Evolutionary conservation across 2,329 filamentous ascomycete species (phyloP), one percentile per base, ranked within the genome.

Genomic region (Alternaria arborescens): DNA sequence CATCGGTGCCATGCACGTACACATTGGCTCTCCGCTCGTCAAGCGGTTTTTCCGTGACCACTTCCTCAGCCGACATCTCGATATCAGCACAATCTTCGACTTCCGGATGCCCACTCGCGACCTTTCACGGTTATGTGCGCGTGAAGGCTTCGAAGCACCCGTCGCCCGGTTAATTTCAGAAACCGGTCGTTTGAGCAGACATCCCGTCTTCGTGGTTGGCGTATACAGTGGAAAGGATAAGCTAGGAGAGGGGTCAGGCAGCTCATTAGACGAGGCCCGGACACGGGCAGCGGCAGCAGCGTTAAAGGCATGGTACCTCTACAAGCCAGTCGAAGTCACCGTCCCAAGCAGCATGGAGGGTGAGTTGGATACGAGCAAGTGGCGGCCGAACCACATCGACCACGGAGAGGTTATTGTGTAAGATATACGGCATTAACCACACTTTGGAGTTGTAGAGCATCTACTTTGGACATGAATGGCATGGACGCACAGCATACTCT

Each of bases 281-380:
- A 85, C 87, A 65, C 87, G 92, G 77, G 95, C 95, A 20, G 88
- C 92, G 38, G 94, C 96, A 73, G 89, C 91, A 65, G 89, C 93
- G 18, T 84, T 99, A 74, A 97, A 97, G 84, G 86, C 90, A 6
- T 99, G 95, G 95, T 99, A 99, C 80, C 84, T 99, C 54, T 99
- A 99, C 83, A 94, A 89, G 77, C 94, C 95, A 1, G 75, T 86
- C 34, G 77, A 83, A 24, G 78, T 82, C 7, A 80, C 81, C 32
- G 74, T 86, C 55, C 85, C 86, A 26, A 86, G 83, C 66, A 83
- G 84, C 63, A 82, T 76, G 64, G 78, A 76, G 38, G 73, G 76
- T 10, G 70, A 71, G 44, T 68, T 73, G 22, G 74, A 77, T 48
- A 69, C 71, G 28, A 79, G 71, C 59, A 72, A 72, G 26, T 88